Base-by-base conservation (phyloP, 2,329 filamentous ascomycete species). In the Penicillium brevicompactum region DNA sequence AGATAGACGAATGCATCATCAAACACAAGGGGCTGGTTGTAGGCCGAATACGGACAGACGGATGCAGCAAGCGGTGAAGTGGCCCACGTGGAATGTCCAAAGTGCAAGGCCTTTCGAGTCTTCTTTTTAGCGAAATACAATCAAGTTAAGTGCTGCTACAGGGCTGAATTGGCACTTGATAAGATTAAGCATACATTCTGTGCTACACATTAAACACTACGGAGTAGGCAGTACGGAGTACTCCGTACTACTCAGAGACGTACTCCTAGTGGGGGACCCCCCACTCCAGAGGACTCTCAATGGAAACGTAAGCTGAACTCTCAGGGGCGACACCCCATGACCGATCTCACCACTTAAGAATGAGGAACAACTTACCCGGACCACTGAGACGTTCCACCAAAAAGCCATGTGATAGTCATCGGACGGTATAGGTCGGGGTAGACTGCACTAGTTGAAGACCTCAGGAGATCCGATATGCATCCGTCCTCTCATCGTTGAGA, bases 21-120 rank as follows among this genome's bases (percentile, higher is more conserved):
- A 9, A 13, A 14, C 10, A 34, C 31, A 14, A 10, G 9, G 13
- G 13, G 7, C 11, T 34, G 4, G 5, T 14, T 32, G 82, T 88
- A 22, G 80, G 77, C 59, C 80, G 79, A 46, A 90, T 95, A 34
- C 84, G 83, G 63, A 84, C 85, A 95, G 44, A 68, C 68, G 62
- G 66, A 69, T 64, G n/a, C 42, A 58, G 68, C 55, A 69, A 65
- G 66, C 61, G 69, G 65, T 69, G 61, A 64, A 60, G 64, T 67
- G 41, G 46, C 46, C 55, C 58, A 58, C 60, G 58, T 65, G 64
- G 62, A 49, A 55, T 77, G 58, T 75, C 7, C 13, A 14, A 34
- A 34, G 31, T 27, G 24, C 24, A 18, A 18, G 18, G 18, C 18
- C 18, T 18, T 18, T 18, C 2, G 18, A 18, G 18, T 1, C 18